These are phyloP conservation scores for Erythrobasidium yunnanense DNA, from an alignment of 768 basidiomycete genomes.

Conservation along the genomic window DNA sequence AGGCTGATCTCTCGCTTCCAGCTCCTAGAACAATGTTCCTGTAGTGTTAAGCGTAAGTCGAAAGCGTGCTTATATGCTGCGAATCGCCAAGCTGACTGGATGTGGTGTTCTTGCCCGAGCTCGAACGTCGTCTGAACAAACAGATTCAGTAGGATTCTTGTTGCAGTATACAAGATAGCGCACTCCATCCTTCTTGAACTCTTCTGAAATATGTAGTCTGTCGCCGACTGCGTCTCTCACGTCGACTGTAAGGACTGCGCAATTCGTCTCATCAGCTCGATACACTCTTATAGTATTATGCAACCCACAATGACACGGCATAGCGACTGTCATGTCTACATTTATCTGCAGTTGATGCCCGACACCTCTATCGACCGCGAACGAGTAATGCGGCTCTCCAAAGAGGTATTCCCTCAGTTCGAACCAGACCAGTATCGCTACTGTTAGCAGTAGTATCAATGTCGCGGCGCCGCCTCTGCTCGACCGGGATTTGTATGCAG, in stretches of 20 bases:
- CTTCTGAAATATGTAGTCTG: constrained; percentile 66
- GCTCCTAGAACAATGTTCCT: background rate
- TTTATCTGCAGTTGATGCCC: constrained; percentile 66
- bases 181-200: constrained; percentile 75
- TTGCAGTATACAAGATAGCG: constrained; percentile 33
- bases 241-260: constrained; percentile 69
- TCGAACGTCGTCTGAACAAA: constrained; percentile 59
- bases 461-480: constrained; percentile 73
- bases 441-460: constrained; percentile 54
- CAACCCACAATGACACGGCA: constrained; percentile 78
- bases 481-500: constrained; percentile 67
- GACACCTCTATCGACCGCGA: constrained; percentile 63
- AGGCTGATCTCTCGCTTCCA: constrained; percentile 8
- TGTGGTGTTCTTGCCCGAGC: constrained; percentile 62
- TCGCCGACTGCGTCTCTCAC: constrained; percentile 89
- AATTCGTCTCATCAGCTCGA: background rate
- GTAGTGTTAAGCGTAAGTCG: background rate
- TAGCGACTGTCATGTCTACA: constrained; percentile 82
- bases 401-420: constrained; percentile 84
- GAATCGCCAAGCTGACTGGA: constrained; percentile 47
- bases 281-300: too few species aligned
- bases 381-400: constrained; percentile 84
- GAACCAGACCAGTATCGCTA: constrained; percentile 67
- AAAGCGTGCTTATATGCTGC: background rate
- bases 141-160: background rate